phyloP scores from a whole-genome alignment of 192 early-diverging fungal species.

The Funneliformis mosseae region DNA sequence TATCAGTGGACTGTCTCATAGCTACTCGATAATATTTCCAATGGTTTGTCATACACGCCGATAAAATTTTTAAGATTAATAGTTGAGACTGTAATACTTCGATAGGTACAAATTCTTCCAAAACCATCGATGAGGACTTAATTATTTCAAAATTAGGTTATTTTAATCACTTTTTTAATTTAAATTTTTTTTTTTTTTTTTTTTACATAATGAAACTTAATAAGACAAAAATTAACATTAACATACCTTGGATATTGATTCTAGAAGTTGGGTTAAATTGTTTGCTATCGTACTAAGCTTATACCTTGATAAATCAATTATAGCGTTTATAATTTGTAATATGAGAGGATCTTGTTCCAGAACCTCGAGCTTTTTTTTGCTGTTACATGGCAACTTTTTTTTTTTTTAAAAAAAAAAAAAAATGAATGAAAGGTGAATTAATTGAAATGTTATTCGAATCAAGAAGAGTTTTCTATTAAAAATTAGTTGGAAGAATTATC shows the following conservation, averaged over 20 bases:
- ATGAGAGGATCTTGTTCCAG: slow-evolving; percentile 79
- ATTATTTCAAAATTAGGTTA: slow-evolving; percentile 7
- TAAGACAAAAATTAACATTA: not conserved
- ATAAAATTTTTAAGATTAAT: slow-evolving; percentile 79
- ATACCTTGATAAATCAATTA: slow-evolving; percentile 79
- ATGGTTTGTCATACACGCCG: slow-evolving; percentile 82
- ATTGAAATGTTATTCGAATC: not conserved
- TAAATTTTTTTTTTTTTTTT: slow-evolving; percentile 16
- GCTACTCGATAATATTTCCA: slow-evolving; percentile 72
- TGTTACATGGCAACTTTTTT: slow-evolving; percentile 73
- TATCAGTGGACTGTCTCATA: not conserved
- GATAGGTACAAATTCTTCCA: slow-evolving; percentile 60
- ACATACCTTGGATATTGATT: slow-evolving; percentile 69
- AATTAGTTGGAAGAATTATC: slow-evolving; percentile 19
- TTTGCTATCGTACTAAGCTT: slow-evolving; percentile 69
- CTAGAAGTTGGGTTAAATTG: slow-evolving; percentile 70
- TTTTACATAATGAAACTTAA: not conserved
- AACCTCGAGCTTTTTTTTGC: slow-evolving; percentile 60
- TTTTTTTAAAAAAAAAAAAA: slow-evolving; percentile 9
- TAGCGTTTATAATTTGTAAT: slow-evolving; percentile 72
- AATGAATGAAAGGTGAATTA: slow-evolving; percentile 17
- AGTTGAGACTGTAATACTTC: slow-evolving; percentile 85
- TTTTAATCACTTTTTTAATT: not conserved
- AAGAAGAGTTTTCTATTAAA: not conserved
- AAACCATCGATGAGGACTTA: slow-evolving; percentile 46